Evolutionary conservation across 2,329 filamentous ascomycete genomes (phyloP).

Genomic region (Fusarium dimerum): DNA sequence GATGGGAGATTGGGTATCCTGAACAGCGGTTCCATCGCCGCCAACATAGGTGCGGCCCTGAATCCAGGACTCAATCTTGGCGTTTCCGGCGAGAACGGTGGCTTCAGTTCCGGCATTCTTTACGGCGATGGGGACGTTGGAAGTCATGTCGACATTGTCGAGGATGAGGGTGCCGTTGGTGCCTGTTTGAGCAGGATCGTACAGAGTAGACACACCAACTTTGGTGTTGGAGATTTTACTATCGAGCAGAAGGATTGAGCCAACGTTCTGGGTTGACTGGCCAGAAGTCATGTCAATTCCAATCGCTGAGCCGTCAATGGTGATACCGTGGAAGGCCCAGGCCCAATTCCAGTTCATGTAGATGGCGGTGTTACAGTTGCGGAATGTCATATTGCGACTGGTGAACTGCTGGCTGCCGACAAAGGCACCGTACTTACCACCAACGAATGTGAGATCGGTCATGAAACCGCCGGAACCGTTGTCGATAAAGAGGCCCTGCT

Average conservation of each 20-base stretch:
- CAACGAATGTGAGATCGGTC: slow-evolving; percentile 80
- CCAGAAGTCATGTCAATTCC: slow-evolving; percentile 78
- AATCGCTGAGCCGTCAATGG: slow-evolving; percentile 72
- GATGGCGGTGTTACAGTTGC: slow-evolving; percentile 78
- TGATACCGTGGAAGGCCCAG: slow-evolving; percentile 77
- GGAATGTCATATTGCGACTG: slow-evolving; percentile 79
- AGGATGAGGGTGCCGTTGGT: slow-evolving; percentile 83
- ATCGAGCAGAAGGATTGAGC: slow-evolving; percentile 76
- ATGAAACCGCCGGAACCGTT: slow-evolving; percentile 85
- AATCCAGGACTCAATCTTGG: slow-evolving; percentile 69
- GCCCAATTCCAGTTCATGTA: slow-evolving; percentile 93
- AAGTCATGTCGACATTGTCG: slow-evolving; percentile 84
- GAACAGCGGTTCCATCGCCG: slow-evolving; percentile 52
- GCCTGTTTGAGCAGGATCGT: slow-evolving; percentile 58
- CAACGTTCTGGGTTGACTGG: slow-evolving; percentile 70
- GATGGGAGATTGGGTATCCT: slow-evolving; percentile 55
- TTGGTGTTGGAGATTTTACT: slow-evolving; percentile 74
- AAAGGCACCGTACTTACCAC: slow-evolving; percentile 76
- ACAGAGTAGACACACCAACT: slow-evolving; percentile 76
- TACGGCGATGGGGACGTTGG: slow-evolving; percentile 68
- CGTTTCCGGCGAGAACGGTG: slow-evolving; percentile 68
- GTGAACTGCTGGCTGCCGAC: slow-evolving; percentile 88
- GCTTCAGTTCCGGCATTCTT: slow-evolving; percentile 55
- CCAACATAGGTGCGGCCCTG: slow-evolving; percentile 76
- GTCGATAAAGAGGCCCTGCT: slow-evolving; percentile 82